Evolutionary conservation across 2,329 filamentous ascomycete genomes (phyloP).

Genomic region (Colletotrichum karsti): DNA sequence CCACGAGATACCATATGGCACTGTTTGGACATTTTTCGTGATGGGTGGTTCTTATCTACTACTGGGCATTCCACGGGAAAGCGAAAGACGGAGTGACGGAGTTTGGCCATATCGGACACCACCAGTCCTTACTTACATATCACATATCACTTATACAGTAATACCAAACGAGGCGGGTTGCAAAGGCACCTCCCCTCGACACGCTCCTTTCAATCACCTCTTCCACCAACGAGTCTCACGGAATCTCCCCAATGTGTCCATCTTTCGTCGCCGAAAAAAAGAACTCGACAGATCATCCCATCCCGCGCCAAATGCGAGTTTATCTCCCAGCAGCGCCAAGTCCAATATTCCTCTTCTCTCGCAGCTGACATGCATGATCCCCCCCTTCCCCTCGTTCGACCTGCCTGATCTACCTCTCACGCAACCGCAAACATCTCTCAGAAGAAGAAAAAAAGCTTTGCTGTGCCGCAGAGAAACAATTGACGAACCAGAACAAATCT

Average conservation of each 20-base stretch:
- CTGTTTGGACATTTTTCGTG: neutral
- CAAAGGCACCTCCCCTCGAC: neutral
- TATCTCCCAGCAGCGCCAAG: neutral
- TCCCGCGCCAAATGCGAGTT: neutral
- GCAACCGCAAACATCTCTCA: neutral
- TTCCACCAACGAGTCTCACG: neutral
- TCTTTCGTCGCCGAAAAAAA: neutral
- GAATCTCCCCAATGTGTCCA: neutral
- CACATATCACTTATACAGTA: neutral
- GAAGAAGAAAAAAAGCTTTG: neutral
- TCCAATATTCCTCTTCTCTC: neutral
- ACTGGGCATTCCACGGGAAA: neutral
- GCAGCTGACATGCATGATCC: neutral
- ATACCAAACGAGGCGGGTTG: neutral
- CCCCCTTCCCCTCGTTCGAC: neutral
- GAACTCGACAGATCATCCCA: neutral
- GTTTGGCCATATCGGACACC: constrained; percentile 6
- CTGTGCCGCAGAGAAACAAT: neutral
- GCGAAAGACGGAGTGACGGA: neutral
- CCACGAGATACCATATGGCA: constrained; percentile 19
- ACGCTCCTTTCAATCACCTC: constrained; percentile 1
- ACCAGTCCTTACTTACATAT: constrained; percentile 20
- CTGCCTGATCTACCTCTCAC: neutral
- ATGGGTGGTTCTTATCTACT: neutral
- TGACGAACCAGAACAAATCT: no score